A percentile compares a stretch with the other conserved stretches of the same genome.
Evolutionary conservation across 768 basidiomycete species (phyloP).

Genomic region (Termitomyces sp.): DNA sequence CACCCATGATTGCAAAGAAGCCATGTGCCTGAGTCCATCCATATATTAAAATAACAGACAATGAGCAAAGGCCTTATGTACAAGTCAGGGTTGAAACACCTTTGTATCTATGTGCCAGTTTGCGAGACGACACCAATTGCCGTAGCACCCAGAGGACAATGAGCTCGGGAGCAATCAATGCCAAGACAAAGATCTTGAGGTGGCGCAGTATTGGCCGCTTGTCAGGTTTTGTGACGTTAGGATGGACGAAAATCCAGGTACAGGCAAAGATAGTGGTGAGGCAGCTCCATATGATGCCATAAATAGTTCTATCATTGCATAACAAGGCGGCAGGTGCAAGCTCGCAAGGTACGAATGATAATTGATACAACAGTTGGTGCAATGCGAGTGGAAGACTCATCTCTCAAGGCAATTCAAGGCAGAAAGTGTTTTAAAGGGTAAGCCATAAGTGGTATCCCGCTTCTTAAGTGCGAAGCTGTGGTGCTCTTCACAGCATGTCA

Average conservation of each 20-base stretch:
- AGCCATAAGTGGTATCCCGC: too few species aligned
- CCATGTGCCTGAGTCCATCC: conserved; percentile 1
- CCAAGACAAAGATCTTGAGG: conserved; percentile 11
- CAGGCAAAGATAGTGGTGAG: conserved; percentile 18
- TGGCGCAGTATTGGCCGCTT: background rate
- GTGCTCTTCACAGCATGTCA: too few species aligned
- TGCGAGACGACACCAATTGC: conserved; percentile 14
- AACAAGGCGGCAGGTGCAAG: too few species aligned
- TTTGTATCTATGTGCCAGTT: conserved; percentile 11
- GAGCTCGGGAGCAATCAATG: conserved; percentile 18
- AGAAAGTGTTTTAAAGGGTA: too few species aligned
- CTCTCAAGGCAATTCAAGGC: too few species aligned
- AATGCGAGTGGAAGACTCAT: too few species aligned
- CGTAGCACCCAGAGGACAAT: conserved; percentile 15
- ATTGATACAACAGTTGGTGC: too few species aligned
- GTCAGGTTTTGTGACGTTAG: conserved; percentile 14
- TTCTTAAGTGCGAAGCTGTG: too few species aligned
- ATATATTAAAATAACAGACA: background rate
- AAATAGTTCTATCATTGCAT: background rate
- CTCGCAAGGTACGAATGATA: too few species aligned
- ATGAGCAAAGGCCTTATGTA: background rate
- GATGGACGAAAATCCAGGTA: conserved; percentile 20
- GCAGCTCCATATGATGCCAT: conserved; percentile 18
- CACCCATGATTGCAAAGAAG: conserved; percentile 23
- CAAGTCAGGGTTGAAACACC: background rate